Base-by-base conservation (phyloP, 2,329 filamentous ascomycete species). In the Aspergillus terreus region DNA sequence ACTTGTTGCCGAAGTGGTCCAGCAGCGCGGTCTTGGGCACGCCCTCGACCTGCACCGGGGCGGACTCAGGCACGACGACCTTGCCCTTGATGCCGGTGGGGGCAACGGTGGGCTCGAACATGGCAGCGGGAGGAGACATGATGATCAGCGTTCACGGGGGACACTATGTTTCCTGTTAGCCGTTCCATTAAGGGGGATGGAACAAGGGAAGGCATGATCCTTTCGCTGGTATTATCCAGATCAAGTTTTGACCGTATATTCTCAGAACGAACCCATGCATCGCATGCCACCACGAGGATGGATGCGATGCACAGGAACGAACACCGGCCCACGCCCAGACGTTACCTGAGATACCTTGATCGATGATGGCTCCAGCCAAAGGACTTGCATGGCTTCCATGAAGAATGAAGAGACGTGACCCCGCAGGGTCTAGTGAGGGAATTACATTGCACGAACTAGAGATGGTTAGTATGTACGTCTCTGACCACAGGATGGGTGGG, bases 191-290 rank as follows among this genome's bases (percentile, higher is more conserved):
- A 50, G 58, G 62, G 65, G 65, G 64, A 61, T 58, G 65, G 63
- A 69, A 69, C 64, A 71, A 75, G 74, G 77, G 77, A 81, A 82
- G 82, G 89, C 90, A 95, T 95, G 90, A 94, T 95, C 87, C 91
- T 95, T 94, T 91, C 91, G 91, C 91, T 91, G 88, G 90, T 90
- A 94, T 94, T 92, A 92, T 92, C 90, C 88, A 90, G 88, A 92
- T 92, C 89, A 92, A 92, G 88, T 92, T 90, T 77, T 79, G 79
- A 86, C 90, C 88, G 89, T 94, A 87, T 94, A 84, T 85, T 94
- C 88, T 92, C 73, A 76, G 73, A 73, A 72, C 71, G 67, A 72
- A 64, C 64, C 62, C 60, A 56, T 38, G 40, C 57, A 45, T 46
- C 52, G 45, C 52, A 19, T 48, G 45, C 21, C 43, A 51, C 36